Evolutionary conservation across 164 flowering plant genomes (phyloP), one percentile per base, ranked within the genome.

Genomic region (Piper betle): DNA sequence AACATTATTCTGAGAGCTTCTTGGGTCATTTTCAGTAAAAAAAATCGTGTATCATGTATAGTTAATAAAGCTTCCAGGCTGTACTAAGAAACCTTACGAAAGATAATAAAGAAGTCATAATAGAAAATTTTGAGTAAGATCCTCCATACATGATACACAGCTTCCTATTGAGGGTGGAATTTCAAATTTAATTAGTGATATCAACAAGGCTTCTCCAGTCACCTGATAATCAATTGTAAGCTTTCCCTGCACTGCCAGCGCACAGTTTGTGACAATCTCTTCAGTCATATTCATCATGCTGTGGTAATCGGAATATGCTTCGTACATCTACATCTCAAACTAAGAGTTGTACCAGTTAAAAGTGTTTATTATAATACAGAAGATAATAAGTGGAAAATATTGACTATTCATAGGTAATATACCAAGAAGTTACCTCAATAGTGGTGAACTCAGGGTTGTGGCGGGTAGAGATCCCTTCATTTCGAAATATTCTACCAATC

Each of bases 401-500:
- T 43, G 8, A 8, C 8, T 7, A 43, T 43, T 7, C 50, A 43
- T 43, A 43, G 1, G 10, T 43, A 43, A 3, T 43, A 3, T 3
- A 6, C 1, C 12, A 7, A 70, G 53, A 64, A 33, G 59, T 64
- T 75, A 89, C 98, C 96, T 93, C 97, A 65, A 93, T 87, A 11
- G 98, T 89, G 64, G 97, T 93, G 72, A 89, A 89, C 72, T 89
- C 98, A 60, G 98, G 98, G 80, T 93, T 93, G 70, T 93, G 96
- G 63, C 97, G 96, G 55, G 97, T 86, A 56, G 98, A 93, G 77
- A 93, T 67, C 73, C 98, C 98, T 78, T 93, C 98, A 72, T 89
- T 93, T 79, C 98, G 80, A 75, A 93, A 93, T 66, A 93, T 90
- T 38, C 97, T 80, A 39, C 98, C 97, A 41, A 93, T 84, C 77